Evolutionary conservation across 768 basidiomycete genomes (phyloP), one percentile per base, ranked within the genome.

Genomic region (Suillus plorans): DNA sequence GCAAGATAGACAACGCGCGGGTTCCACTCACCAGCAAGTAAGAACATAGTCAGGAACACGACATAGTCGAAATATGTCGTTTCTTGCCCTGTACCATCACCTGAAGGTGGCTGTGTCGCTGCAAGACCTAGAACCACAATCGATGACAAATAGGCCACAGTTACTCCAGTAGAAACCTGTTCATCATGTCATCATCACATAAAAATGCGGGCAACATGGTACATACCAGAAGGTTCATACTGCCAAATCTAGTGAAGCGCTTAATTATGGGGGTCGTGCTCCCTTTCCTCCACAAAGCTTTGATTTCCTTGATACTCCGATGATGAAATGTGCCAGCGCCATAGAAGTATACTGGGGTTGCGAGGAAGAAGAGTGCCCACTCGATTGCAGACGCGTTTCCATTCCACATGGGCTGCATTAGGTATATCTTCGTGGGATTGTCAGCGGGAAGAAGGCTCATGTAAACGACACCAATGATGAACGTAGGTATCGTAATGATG

Each of bases 21-120:
- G 64, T 67, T 63, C 61, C 7, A 66, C 77, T 74, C 63, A 83
- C 93, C 93, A 53, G 82, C 80, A 4, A 95, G 80, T 34, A 94
- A 80, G 73, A 95, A 93, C 81, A 92, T 85, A 37, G 91, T 88
- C 57, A 95, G 77, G 69, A 95, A 91, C 10, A 93, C 87, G 18
- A 89, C 88, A 0, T 87, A 86, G 71, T 95, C 93, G 68, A 95
- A 94, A 72, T 93, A 94, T 2, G 89, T 90, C 0, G 85, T 87
- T 10, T 81, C 81, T 58, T 89, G 84, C 4, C 80, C 84, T 18
- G 73, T 67, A 31, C 74, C 77, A 37, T 74, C 65, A 10, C 76
- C 63, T 34, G 81, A 74, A 9, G 80, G 78, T 53, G 73, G 64
- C 47, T 80, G 78, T 41, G 73, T 76, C 0, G 86, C 84, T 0